Evolutionary conservation across 306 rosid species (phyloP), one percentile per base, ranked within the genome.

Genomic region (Prosopis cineraria): DNA sequence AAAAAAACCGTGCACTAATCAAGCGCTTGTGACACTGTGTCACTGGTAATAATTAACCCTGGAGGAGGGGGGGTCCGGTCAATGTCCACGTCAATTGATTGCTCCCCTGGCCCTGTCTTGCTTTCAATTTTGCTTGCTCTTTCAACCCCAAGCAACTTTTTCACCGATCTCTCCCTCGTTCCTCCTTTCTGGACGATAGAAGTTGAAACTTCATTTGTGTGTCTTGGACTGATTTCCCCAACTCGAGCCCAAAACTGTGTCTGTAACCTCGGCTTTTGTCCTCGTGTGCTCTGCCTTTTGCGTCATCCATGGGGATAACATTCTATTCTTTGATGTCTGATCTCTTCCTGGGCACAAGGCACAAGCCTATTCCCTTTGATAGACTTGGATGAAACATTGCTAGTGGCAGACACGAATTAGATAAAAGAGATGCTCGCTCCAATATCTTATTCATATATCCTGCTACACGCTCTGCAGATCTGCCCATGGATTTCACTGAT

Each of bases 71-170:
- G 78, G 74, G 62, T 27, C 85, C 63, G n/a, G n/a, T n/a, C n/a
- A 39, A 20, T n/a, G 81, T 76, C 73, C 47, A 47, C 29, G 52
- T 19, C 79, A 66, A 40, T 66, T 70, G 44, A 79, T 79, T 36
- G 20, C 55, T 63, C 43, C 59, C 3, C 0, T 25, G 64, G 68
- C 63, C 17, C 40, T 71, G 31, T 22, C 13, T 4, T 30, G 37
- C 60, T 62, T 59, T 70, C 39, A 71, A 52, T 31, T 12, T 13
- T 10, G 53, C 24, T 67, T 76, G 53, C 22, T 40, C 45, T 29
- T 16, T 55, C 19, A 68, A 76, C 20, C 22, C 56, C 48, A 50
- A 40, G 22, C 56, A 76, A 53, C 75, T 53, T 19, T 41, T 69
- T 25, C 37, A 22, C 7, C 36, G 27, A 52, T 41, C 82, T 52